Conservation (phyloP, 2,329 filamentous ascomycete genomes). For the Fusarium sp. region DNA sequence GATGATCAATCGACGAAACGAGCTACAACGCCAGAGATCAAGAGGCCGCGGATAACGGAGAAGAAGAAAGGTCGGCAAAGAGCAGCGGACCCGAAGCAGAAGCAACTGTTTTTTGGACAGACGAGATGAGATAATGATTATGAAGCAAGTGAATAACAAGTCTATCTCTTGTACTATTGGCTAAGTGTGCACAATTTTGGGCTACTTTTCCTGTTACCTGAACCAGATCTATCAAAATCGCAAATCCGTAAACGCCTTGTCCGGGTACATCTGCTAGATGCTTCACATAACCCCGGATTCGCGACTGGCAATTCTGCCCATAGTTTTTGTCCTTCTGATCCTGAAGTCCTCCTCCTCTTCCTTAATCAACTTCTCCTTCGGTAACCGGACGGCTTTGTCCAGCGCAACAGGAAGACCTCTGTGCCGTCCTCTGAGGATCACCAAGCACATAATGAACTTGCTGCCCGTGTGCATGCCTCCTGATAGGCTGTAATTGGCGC, state of each 20-base stretch:
- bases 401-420: slow-evolving; percentile 70
- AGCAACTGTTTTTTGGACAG: slow-evolving; percentile 68
- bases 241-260: slow-evolving; percentile 36
- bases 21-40: slow-evolving; percentile 57
- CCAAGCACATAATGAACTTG: slow-evolving; percentile 71
- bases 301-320: slow-evolving; percentile 48
- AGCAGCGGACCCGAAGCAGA: slow-evolving; percentile 63
- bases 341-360: slow-evolving; percentile 53
- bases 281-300: slow-evolving; percentile 35
- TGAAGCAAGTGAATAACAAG: slow-evolving; percentile 4
- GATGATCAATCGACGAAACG: slow-evolving; percentile 49
- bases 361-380: slow-evolving; percentile 50
- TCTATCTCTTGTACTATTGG: slow-evolving; percentile 21
- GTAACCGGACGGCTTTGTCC: slow-evolving; percentile 67
- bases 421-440: slow-evolving; percentile 71
- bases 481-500: slow-evolving; percentile 68
- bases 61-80: slow-evolving; percentile 59
- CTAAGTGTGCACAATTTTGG: slow-evolving; percentile 15
- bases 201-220: slow-evolving; percentile 6
- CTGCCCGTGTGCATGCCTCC: slow-evolving; percentile 69
- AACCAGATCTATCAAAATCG: slow-evolving; percentile 21
- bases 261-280: background rate
- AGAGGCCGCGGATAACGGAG: slow-evolving; percentile 53
- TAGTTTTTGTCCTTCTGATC: slow-evolving; percentile 49
- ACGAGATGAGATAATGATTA: slow-evolving; percentile 14